These are phyloP conservation scores for Suillus cothurnatus DNA, from an alignment of 768 basidiomycete genomes.

Conservation along the genomic window DNA sequence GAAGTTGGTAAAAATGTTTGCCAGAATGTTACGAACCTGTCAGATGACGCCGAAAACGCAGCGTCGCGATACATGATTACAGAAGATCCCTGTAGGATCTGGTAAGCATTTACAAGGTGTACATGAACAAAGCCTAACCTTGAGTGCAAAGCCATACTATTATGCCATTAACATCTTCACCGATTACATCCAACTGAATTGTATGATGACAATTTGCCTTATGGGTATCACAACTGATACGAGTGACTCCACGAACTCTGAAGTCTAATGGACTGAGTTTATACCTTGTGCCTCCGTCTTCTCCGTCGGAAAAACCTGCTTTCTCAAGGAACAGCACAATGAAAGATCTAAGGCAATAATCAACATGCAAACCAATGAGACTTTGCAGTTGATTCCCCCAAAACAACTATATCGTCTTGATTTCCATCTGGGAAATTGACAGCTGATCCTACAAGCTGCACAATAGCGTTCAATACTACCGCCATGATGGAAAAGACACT, in stretches of 20 bases:
- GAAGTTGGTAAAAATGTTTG: not conserved
- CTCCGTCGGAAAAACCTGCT: slow-evolving; percentile 66
- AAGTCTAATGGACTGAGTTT: slow-evolving; percentile 85
- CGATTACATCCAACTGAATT: not conserved
- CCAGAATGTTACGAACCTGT: slow-evolving; percentile 47
- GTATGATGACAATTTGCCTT: slow-evolving; percentile 51
- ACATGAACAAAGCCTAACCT: slow-evolving; percentile 47
- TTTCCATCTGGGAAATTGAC: slow-evolving; percentile 86
- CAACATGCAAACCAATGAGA: slow-evolving; percentile 88
- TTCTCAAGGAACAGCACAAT: slow-evolving; percentile 90
- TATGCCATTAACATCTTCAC: not conserved
- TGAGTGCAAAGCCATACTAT: slow-evolving; percentile 95
- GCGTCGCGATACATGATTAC: slow-evolving; percentile 92
- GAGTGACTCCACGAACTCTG: slow-evolving; percentile 86
- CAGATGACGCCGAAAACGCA: slow-evolving; percentile 74
- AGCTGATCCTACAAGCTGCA: slow-evolving; percentile 80
- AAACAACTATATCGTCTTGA: slow-evolving; percentile 82
- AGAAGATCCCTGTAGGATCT: slow-evolving; percentile 68
- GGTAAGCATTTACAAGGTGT: slow-evolving; percentile 6
- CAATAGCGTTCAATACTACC: slow-evolving; percentile 1
- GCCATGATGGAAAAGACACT: slow-evolving; percentile 6
- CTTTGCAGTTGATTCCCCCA: slow-evolving; percentile 71
- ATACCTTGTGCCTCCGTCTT: slow-evolving; percentile 47
- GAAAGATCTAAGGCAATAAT: slow-evolving; percentile 93
- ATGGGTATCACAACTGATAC: slow-evolving; percentile 95